Evolutionary conservation across 768 basidiomycete species (phyloP).

Genomic region (Cantharellus cinnabarinus): DNA sequence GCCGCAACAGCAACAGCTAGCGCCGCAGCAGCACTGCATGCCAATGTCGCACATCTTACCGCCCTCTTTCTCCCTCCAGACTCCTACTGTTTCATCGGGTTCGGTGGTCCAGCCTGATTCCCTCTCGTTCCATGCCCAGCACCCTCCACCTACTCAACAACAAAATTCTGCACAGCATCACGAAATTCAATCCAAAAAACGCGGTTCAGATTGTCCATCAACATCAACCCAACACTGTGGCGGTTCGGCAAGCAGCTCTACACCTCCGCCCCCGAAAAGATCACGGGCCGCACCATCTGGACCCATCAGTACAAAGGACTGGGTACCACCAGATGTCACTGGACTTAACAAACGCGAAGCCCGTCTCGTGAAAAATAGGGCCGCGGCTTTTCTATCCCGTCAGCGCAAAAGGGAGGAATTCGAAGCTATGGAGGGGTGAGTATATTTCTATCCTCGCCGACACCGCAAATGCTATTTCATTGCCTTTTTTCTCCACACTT

Average conservation of each 20-base stretch:
- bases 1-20: not conserved
- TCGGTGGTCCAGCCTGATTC: not conserved
- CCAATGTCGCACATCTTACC: not conserved
- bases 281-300: constrained; percentile 25
- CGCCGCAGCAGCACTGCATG: constrained; percentile 1
- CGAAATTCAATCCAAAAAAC: not conserved
- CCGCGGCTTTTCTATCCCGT: constrained; percentile 77
- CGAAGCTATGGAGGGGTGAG: constrained; percentile 76
- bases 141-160: not conserved
- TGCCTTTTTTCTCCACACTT: not conserved
- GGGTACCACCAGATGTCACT: constrained; percentile 70
- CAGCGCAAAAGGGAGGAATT: constrained; percentile 87
- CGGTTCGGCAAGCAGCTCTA: not conserved
- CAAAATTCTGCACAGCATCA: not conserved
- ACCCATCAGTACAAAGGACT: constrained; percentile 51
- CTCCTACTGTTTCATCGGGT: not conserved
- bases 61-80: constrained; percentile 1
- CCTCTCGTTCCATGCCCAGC: not conserved
- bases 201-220: constrained; percentile 4
- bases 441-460: constrained; percentile 12
- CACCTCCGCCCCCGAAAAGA: constrained; percentile 20
- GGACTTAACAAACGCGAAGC: constrained; percentile 83
- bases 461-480: not conserved
- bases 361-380: constrained; percentile 77
- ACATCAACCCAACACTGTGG: constrained; percentile 6